Evolutionary conservation across 2,329 filamentous ascomycete genomes (phyloP).

Genomic region (Pseudocercospora pini-densiflorae): DNA sequence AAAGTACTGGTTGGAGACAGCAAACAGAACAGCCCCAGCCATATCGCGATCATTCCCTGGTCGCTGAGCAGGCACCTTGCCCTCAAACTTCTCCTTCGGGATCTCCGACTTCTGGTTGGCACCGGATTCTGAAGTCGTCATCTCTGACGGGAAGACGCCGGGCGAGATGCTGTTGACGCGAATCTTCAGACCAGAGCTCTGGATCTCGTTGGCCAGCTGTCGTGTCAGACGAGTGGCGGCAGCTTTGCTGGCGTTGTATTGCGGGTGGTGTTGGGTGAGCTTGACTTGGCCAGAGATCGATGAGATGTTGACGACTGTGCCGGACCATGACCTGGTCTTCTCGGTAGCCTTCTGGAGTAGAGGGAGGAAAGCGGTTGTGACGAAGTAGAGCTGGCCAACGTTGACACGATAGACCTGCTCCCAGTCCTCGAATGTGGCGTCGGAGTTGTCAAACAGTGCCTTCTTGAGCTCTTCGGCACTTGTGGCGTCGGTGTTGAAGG

Average conservation of each 20-base stretch:
- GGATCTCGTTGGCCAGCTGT: constrained; percentile 59
- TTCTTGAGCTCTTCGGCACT: constrained; percentile 50
- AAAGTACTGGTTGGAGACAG: constrained; percentile 55
- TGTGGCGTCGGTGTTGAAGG: constrained; percentile 44
- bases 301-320: constrained; percentile 52
- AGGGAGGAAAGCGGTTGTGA: constrained; percentile 53
- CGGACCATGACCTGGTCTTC: constrained; percentile 48
- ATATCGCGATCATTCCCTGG: constrained; percentile 65
- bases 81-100: constrained; percentile 56
- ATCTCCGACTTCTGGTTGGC: constrained; percentile 60
- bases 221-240: constrained; percentile 60
- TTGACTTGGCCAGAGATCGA: constrained; percentile 52
- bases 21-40: constrained; percentile 60
- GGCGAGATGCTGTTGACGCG: constrained; percentile 63
- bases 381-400: constrained; percentile 54
- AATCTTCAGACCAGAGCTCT: constrained; percentile 57
- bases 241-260: constrained; percentile 51
- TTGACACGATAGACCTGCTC: constrained; percentile 51
- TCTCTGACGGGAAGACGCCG: constrained; percentile 61
- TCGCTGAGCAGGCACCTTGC: constrained; percentile 54
- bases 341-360: constrained; percentile 51
- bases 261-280: constrained; percentile 53
- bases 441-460: constrained; percentile 50
- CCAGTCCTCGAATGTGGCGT: constrained; percentile 50
- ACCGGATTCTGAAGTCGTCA: constrained; percentile 58